These are phyloP conservation scores for Xylaria scruposa DNA, from an alignment of 495 filamentous ascomycete genomes.

Conservation along the genomic window DNA sequence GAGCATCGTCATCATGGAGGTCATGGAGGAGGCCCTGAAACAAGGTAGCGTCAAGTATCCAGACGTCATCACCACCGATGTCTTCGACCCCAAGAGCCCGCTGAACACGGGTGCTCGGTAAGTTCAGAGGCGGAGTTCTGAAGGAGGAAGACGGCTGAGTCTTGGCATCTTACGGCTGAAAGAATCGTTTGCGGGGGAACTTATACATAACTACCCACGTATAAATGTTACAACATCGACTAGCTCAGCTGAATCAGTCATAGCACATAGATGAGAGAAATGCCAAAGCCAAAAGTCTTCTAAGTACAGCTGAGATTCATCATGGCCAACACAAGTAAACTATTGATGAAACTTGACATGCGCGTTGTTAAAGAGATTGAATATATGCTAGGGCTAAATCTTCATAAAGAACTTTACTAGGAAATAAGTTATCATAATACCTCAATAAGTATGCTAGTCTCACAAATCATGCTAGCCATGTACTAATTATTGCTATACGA, in stretches of 20 bases:
- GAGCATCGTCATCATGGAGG: slow-evolving; percentile 90
- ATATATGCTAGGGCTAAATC: no score
- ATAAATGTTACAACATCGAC: not conserved
- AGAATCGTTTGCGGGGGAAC: not conserved
- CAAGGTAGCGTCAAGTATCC: slow-evolving; percentile 82
- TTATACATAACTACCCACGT: not conserved
- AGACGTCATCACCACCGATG: slow-evolving; percentile 77
- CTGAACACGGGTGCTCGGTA: slow-evolving; percentile 54
- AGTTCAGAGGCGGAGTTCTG: not conserved
- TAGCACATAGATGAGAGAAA: not conserved
- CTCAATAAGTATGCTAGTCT: not conserved
- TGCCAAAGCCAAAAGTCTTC: not conserved
- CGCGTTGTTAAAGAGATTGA: not conserved
- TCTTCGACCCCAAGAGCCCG: slow-evolving; percentile 65
- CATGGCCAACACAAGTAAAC: not conserved
- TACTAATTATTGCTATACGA: not conserved
- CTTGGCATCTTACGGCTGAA: not conserved
- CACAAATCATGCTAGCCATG: not conserved
- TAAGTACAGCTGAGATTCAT: not conserved
- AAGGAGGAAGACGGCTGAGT: not conserved
- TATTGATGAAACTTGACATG: not conserved
- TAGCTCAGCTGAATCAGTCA: not conserved
- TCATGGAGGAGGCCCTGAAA: slow-evolving; percentile 87
- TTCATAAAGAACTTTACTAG: not conserved
- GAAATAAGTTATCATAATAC: not conserved